Conservation (phyloP, 495 filamentous ascomycete genomes). For the Neurospora africana region DNA sequence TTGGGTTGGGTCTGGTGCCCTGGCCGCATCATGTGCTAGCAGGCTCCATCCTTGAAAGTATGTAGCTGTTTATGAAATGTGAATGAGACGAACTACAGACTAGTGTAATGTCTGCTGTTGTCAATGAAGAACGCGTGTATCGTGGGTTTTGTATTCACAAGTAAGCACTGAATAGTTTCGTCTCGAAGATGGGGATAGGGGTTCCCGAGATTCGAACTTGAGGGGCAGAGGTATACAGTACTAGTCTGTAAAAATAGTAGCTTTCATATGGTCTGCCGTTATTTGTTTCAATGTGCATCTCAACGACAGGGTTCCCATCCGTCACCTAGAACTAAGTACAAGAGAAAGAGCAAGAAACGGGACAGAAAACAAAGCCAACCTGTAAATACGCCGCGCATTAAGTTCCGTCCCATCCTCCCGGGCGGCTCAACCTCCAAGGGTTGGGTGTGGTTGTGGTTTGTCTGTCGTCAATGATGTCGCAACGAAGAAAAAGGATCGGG, state of each 20-base stretch:
- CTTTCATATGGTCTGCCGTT: neutral
- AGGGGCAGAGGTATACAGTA: neutral
- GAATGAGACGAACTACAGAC: neutral
- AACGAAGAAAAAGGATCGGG: neutral
- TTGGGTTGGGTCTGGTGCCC: neutral
- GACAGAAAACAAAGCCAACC: neutral
- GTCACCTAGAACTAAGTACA: neutral
- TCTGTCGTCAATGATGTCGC: neutral
- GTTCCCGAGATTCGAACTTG: neutral
- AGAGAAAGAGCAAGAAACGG: neutral
- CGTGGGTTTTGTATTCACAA: neutral
- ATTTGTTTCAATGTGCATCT: neutral
- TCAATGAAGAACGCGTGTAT: neutral
- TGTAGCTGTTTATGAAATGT: neutral
- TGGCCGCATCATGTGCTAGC: neutral
- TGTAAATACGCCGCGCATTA: neutral
- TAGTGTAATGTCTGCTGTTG: neutral
- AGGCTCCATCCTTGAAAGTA: neutral
- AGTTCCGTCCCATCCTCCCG: neutral
- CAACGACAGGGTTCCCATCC: neutral
- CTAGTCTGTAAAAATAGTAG: neutral
- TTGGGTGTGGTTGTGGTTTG: neutral
- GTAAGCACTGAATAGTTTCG: neutral
- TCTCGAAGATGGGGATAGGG: neutral
- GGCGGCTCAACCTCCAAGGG: neutral